Conservation (phyloP, 352 stramenopile species). For the Globisporangium megalacanthum region DNA sequence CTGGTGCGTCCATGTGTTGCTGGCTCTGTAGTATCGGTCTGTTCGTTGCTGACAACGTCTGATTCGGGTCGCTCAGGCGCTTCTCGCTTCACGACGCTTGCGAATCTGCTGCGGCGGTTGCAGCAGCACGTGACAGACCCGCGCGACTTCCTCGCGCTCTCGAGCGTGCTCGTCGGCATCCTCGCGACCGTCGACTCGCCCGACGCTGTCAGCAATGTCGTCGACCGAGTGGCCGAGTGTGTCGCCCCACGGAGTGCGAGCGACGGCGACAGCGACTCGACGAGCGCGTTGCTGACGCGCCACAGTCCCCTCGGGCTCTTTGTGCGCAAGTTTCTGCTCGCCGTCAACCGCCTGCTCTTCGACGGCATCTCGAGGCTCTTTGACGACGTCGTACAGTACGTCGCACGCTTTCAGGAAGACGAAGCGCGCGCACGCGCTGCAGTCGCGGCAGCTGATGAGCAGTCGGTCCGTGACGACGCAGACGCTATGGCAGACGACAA, state of each 20-base stretch:
- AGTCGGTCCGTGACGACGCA: neutral
- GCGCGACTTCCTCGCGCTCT: conserved; percentile 38
- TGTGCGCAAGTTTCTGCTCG: conserved; percentile 61
- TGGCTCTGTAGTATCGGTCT: neutral
- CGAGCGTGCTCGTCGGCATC: conserved; percentile 38
- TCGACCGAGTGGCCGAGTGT: conserved; percentile 65
- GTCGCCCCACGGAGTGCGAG: conserved; percentile 32
- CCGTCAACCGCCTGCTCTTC: conserved; percentile 53
- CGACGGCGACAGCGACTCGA: conserved; percentile 25
- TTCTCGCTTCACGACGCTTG: conserved; percentile 22
- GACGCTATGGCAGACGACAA: too few relatives aligned
- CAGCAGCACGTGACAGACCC: conserved; percentile 26
- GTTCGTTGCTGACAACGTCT: neutral
- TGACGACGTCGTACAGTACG: conserved; percentile 54
- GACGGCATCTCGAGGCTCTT: conserved; percentile 65
- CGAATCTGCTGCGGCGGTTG: conserved; percentile 40
- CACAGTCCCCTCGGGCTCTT: conserved; percentile 63
- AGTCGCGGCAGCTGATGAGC: neutral
- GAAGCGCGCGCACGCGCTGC: conserved; percentile 9
- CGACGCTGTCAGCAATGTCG: conserved; percentile 51
- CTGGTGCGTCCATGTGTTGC: too few relatives aligned
- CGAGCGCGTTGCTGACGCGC: conserved; percentile 41
- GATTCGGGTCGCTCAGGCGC: neutral
- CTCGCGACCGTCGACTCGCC: conserved; percentile 55
- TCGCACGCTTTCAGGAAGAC: conserved; percentile 37